Base-by-base conservation (phyloP, 352 stramenopile genomes). In the Nothophytophthora sp. region DNA sequence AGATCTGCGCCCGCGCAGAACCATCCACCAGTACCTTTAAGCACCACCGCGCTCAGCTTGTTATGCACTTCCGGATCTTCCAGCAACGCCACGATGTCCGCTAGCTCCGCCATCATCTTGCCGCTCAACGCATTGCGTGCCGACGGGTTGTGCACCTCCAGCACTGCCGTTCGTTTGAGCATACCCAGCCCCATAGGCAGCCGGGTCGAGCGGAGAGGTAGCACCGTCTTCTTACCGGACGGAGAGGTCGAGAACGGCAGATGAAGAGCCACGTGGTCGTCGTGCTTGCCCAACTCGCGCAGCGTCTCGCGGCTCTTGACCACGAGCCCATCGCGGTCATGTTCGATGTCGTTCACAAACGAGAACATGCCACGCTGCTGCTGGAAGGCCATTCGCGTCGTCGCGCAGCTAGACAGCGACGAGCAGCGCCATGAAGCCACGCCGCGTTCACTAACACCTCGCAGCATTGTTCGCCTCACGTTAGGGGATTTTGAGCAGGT, bases 1-100 rank as follows among this genome's bases (percentile, higher is more conserved):
- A 95, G 62, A 39, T 95, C 84, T 0, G 81, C 79, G 4, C 84
- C 84, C 1, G 81, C 67, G 36, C 81, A 92, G 55, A 95, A 95
- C 63, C 75, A 81, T 3, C 73, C 70, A 12, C 53, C 68, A 3
- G 53, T 64, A 6, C 76, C 70, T 8, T 61, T 57, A 12, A 85
- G 37, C 32, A 90, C 40, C 0, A 90, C 60, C 0, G 69, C 54
- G 30, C 62, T 81, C n/a, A 93, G 65, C 10, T 64, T 28, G 11
- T 54, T 29, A 37, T 78, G 57, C 25, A 81, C 66, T 10, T 54
- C 38, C 7, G 63, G 65, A 27, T 73, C 52, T 35, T 90, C 78
- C 12, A 90, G 58, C 18, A 55, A 25, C 11, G 65, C 55, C 23
- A 92, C 68, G 20, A 76, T 71, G 44, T 90, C 76, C 1, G 64